Conservation (phyloP, 495 filamentous ascomycete species). For the Geoglossum glabrum region DNA sequence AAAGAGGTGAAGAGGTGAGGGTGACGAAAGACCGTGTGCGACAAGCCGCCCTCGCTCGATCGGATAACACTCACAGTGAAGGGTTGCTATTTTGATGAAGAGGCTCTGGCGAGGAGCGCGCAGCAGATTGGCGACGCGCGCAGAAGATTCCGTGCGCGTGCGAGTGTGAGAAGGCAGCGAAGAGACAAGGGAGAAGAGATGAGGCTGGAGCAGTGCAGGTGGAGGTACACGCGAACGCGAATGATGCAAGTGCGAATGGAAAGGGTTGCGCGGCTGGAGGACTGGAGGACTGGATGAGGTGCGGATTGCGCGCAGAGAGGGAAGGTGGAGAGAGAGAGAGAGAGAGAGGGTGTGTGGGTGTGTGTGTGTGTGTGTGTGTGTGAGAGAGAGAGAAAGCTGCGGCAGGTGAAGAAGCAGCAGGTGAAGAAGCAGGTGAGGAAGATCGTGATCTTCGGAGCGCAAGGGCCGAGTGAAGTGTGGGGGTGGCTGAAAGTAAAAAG, state of each 20-base stretch:
- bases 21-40: not conserved
- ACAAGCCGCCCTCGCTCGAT: not conserved
- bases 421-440: not conserved
- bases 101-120: not conserved
- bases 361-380: not conserved
- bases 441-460: not conserved
- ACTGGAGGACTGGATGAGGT: too few relatives aligned
- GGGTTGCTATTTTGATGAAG: not conserved
- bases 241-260: too few relatives aligned
- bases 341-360: not conserved
- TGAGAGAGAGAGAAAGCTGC: not conserved
- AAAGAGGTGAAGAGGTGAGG: not conserved
- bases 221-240: too few relatives aligned
- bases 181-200: too few relatives aligned
- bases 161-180: too few relatives aligned
- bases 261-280: too few relatives aligned
- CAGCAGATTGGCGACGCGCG: not conserved
- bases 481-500: constrained; percentile 1
- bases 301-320: too few relatives aligned
- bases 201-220: too few relatives aligned
- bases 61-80: not conserved
- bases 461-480: constrained; percentile 1
- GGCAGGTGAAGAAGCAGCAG: not conserved
- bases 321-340: too few relatives aligned
- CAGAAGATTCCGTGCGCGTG: not conserved